phyloP scores from a whole-genome alignment of 371 early-diverging fungal species.

The Mortierella sp. region DNA sequence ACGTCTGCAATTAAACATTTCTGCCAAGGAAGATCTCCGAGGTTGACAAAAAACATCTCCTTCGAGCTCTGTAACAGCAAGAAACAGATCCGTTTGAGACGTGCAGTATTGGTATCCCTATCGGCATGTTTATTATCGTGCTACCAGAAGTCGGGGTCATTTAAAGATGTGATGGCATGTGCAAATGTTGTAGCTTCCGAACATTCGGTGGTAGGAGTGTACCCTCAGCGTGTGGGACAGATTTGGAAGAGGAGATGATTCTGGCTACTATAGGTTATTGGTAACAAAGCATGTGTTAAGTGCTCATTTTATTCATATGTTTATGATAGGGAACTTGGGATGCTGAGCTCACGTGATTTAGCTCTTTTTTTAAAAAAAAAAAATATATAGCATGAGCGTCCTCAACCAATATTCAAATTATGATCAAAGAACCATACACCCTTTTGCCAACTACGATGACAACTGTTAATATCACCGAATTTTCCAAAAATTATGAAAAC shows the following conservation, averaged over 20 bases:
- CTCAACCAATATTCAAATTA: neutral
- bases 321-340: slow-evolving; percentile 12
- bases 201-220: neutral
- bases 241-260: neutral
- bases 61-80: neutral
- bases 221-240: neutral
- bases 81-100: slow-evolving; percentile 6
- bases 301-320: neutral
- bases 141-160: neutral
- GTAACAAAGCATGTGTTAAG: slow-evolving; percentile 2
- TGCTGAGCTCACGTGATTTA: slow-evolving; percentile 2
- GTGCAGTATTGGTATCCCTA: slow-evolving; percentile 2
- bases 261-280: neutral
- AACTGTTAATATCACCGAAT: neutral
- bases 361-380: neutral
- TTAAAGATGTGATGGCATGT: neutral
- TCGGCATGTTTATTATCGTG: neutral
- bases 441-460: neutral
- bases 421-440: neutral
- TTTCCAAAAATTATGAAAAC: slow-evolving; percentile 16
- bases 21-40: neutral
- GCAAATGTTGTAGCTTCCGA: neutral
- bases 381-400: neutral
- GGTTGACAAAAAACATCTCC: neutral
- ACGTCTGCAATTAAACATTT: neutral